Evolutionary conservation across 2,329 filamentous ascomycete species (phyloP), one percentile per base, ranked within the genome.

Genomic region (Penicillium sp.): DNA sequence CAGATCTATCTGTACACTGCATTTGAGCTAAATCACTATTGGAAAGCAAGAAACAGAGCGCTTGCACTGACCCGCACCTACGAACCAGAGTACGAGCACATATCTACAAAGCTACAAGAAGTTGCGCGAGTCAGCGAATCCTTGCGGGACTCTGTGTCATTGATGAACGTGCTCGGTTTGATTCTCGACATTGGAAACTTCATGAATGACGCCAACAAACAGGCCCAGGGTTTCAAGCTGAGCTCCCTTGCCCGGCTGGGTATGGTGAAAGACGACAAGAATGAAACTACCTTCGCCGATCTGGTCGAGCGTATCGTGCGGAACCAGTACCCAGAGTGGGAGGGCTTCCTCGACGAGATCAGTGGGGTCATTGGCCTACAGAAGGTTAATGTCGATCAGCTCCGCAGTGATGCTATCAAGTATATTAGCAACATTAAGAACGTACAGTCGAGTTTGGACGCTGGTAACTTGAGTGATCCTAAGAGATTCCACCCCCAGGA

Each of bases 181-280:
- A 99, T 99, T 74, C 80, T 99, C 67, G 93, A 97, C 73, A 96
- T 99, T 69, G 94, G 94, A 74, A 99, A 99, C 75, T 99, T 96
- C 82, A 99, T 99, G 94, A 99, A 99, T 80, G 94, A 97, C 71
- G 88, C 92, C 53, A 97, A 97, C 78, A 99, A 99, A 78, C 94
- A 97, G 77, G 94, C 94, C 4, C 90, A 88, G 55, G 94, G 94
- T 60, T 99, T 99, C 87, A 99, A 99, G 79, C 85, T 99, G 14
- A 94, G 91, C 69, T 97, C 94, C 6, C 86, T 99, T 46, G 90
- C 90, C 28, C 87, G 94, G 53, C 80, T 99, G 53, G 92, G 89
- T 58, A 97, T 99, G 92, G 90, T 97, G 69, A 99, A 99, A 78
- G 94, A 99, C 71, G 91, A 96, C 79, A 97, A 97, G 82, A 99